Evolutionary conservation across 345 rosid genomes (phyloP).

Genomic region (Cardamine occulta): DNA sequence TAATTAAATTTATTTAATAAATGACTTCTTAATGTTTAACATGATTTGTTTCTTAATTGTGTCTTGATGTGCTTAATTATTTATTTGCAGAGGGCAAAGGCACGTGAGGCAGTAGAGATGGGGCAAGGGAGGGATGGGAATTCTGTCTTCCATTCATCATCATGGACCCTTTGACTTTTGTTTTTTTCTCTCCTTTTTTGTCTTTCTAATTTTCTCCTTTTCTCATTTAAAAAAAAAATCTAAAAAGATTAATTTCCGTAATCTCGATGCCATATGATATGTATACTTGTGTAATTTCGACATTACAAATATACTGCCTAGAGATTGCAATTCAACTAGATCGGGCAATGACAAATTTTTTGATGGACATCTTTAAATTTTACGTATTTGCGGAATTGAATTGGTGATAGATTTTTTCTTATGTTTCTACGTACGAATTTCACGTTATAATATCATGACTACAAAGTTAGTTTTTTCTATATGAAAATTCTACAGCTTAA

Average conservation of each 20-base stretch:
- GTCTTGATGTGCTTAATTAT: slow-evolving; percentile 8
- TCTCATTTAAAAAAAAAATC: not conserved
- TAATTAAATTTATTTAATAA: not conserved
- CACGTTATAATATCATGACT: not conserved
- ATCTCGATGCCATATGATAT: slow-evolving; percentile 29
- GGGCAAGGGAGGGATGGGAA: slow-evolving; percentile 59
- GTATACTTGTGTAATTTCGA: slow-evolving; percentile 32
- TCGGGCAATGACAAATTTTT: not conserved
- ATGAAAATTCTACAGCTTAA: not conserved
- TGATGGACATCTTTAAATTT: not conserved
- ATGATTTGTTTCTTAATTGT: not conserved
- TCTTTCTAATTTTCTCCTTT: slow-evolving; percentile 28
- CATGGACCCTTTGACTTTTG: slow-evolving; percentile 53
- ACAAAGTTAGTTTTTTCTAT: not conserved
- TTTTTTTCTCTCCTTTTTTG: slow-evolving; percentile 26
- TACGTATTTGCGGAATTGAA: not conserved
- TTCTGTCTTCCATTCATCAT: slow-evolving; percentile 54
- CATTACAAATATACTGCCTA: slow-evolving; percentile 31
- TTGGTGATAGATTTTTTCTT: not conserved
- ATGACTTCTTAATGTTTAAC: not conserved
- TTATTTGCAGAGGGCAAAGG: slow-evolving; percentile 58
- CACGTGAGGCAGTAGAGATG: slow-evolving; percentile 60
- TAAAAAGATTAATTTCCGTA: slow-evolving; percentile 13
- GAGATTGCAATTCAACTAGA: slow-evolving; percentile 5
- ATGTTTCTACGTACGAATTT: too few species aligned